These are phyloP conservation scores for Boletellus ananas DNA, from an alignment of 768 basidiomycete genomes.

Conservation along the genomic window DNA sequence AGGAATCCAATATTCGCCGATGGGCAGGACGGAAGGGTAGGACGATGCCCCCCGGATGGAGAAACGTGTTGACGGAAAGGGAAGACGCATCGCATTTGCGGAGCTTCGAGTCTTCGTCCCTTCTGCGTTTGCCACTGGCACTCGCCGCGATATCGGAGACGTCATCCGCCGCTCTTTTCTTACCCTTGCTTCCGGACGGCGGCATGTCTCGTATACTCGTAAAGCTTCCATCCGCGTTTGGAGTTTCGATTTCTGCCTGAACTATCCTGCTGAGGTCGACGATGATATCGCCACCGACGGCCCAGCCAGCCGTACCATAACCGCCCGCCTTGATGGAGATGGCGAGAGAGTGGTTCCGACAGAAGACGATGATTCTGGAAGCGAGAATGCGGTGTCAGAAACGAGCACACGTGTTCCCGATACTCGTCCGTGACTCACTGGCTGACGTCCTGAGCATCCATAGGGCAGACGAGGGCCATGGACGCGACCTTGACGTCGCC, in stretches of 20 bases:
- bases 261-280: conserved; percentile 71
- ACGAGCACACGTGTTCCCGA: conserved; percentile 6
- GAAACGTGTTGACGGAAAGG: conserved; percentile 46
- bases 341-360: conserved; percentile 61
- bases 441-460: conserved; percentile 80
- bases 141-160: conserved; percentile 10
- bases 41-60: conserved; percentile 25
- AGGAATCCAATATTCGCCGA: conserved; percentile 17
- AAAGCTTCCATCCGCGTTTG: conserved; percentile 49
- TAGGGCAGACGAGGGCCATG: conserved; percentile 64
- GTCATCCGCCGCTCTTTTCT: conserved; percentile 29
- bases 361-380: conserved; percentile 66
- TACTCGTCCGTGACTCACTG: conserved; percentile 46
- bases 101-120: conserved; percentile 51
- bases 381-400: conserved; percentile 1
- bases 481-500: conserved; percentile 63
- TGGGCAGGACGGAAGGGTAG: conserved; percentile 18
- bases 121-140: conserved; percentile 46
- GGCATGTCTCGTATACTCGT: conserved; percentile 59
- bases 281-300: conserved; percentile 81
- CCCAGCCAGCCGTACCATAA: conserved; percentile 88
- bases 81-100: conserved; percentile 57
- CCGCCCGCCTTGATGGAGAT: conserved; percentile 88
- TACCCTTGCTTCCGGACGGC: conserved; percentile 52
- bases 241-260: conserved; percentile 65